Conservation (phyloP, 2,329 filamentous ascomycete genomes). For the Geosmithia putterillii region DNA sequence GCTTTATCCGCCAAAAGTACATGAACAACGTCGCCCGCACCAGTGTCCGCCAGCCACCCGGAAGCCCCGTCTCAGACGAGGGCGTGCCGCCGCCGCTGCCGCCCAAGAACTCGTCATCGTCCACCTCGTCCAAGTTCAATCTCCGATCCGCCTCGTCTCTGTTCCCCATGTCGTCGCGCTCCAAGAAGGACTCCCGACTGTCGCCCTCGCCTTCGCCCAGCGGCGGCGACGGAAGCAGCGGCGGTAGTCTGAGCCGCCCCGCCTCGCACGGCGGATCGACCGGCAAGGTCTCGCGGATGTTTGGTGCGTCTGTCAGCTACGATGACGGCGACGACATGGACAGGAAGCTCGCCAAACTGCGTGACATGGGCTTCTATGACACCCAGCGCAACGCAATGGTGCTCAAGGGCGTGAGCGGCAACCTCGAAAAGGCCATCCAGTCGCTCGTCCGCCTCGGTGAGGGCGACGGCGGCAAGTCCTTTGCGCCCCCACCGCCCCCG, state of each 20-base stretch:
- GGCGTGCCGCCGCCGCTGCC: constrained; percentile 47
- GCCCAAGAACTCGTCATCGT: constrained; percentile 50
- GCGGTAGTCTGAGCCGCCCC: constrained; percentile 16
- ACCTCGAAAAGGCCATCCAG: constrained; percentile 77
- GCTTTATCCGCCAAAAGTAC: constrained; percentile 92
- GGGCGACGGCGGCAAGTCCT: constrained; percentile 34
- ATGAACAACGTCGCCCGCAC: constrained; percentile 40
- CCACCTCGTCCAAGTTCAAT: constrained; percentile 50
- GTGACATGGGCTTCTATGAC: constrained; percentile 88
- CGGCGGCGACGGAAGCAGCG: no score
- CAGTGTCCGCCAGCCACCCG: constrained; percentile 21
- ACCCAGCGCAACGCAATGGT: constrained; percentile 70
- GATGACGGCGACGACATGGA: constrained; percentile 50
- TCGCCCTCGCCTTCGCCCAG: constrained; percentile 16
- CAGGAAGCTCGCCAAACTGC: constrained; percentile 61
- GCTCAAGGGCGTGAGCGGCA: constrained; percentile 71
- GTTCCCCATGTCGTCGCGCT: constrained; percentile 49
- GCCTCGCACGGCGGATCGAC: constrained; percentile 27
- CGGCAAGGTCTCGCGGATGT: constrained; percentile 56
- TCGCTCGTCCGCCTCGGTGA: constrained; percentile 75
- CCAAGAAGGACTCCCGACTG: constrained; percentile 38
- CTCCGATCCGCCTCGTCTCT: constrained; percentile 54
- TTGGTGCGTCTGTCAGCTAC: constrained; percentile 54
- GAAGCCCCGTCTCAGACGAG: constrained; percentile 42
- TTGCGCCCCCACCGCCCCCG: constrained; percentile 22